phyloP scores from a whole-genome alignment of 1,139 yeast species.

The Saccharomyces hybrid region DNA sequence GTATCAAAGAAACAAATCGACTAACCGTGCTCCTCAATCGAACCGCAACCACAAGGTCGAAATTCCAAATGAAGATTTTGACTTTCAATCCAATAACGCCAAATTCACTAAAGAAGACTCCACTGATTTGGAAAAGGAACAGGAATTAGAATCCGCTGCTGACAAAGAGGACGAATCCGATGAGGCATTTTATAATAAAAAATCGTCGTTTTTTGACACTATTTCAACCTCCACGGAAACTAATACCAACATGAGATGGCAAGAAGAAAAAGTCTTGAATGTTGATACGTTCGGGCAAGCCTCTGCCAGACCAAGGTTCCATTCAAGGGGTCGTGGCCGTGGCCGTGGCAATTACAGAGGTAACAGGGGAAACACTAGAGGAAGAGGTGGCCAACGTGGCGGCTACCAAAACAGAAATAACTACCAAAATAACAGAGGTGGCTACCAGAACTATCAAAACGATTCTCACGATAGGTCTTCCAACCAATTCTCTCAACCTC shows the following conservation, averaged over 20 bases:
- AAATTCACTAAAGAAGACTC: slow-evolving; percentile 38
- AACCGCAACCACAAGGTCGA: slow-evolving; percentile 16
- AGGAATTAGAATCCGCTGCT: slow-evolving; percentile 5
- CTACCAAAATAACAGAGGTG: slow-evolving; percentile 10
- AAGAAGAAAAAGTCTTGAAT: slow-evolving; percentile 49
- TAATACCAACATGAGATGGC: slow-evolving; percentile 46
- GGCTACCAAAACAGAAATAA: slow-evolving; percentile 14
- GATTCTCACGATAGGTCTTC: neutral
- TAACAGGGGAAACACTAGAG: slow-evolving; percentile 16
- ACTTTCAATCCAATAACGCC: slow-evolving; percentile 66
- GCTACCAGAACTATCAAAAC: neutral
- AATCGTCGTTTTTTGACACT: slow-evolving; percentile 73
- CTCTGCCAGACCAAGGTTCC: slow-evolving; percentile 32
- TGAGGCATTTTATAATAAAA: slow-evolving; percentile 49
- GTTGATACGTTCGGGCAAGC: slow-evolving; percentile 58
- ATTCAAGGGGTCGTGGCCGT: slow-evolving; percentile 26
- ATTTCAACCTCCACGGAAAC: slow-evolving; percentile 51
- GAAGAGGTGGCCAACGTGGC: slow-evolving; percentile 24
- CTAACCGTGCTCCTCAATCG: slow-evolving; percentile 1
- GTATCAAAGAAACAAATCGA: slow-evolving; percentile 2
- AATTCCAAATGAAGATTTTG: slow-evolving; percentile 42
- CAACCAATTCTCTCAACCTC: neutral
- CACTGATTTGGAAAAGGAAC: slow-evolving; percentile 9
- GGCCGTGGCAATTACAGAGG: slow-evolving; percentile 34
- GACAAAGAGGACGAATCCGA: slow-evolving; percentile 10